phyloP scores from a whole-genome alignment of 768 basidiomycete species.

The Trametes cubensis region DNA sequence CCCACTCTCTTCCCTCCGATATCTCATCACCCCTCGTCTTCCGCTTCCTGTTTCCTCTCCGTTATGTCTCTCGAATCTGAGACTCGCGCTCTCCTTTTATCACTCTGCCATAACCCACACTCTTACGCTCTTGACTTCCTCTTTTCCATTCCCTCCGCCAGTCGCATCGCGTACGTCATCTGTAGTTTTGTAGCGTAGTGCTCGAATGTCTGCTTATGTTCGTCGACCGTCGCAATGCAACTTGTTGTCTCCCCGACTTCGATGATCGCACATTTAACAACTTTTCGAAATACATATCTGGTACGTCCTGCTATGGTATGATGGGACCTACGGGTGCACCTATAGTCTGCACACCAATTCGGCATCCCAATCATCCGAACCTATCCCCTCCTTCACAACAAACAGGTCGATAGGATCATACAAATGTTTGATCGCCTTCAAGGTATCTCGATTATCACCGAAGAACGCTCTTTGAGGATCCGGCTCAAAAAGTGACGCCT shows the following conservation, averaged over 20 bases:
- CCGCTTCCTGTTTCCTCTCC: conserved; percentile 11
- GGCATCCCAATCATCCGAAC: conserved; percentile 52
- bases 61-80: conserved; percentile 1
- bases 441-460: conserved; percentile 44
- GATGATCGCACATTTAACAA: not conserved
- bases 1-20: conserved; percentile 30
- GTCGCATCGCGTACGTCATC: conserved; percentile 28
- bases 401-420: conserved; percentile 52
- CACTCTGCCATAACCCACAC: conserved; percentile 1
- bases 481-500: conserved; percentile 46
- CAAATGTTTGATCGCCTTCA: conserved; percentile 46
- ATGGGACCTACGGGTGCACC: too few relatives aligned
- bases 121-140: conserved; percentile 7
- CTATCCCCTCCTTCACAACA: conserved; percentile 49
- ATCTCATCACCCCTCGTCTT: conserved; percentile 31
- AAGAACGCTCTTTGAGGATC: conserved; percentile 50
- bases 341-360: conserved; percentile 29
- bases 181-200: conserved; percentile 41
- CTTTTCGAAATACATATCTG: too few relatives aligned
- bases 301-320: too few relatives aligned
- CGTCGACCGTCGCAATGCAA: conserved; percentile 27
- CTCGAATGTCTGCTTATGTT: conserved; percentile 28
- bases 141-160: conserved; percentile 11
- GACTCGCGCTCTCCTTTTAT: conserved; percentile 10
- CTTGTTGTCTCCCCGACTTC: conserved; percentile 16